Conservation (phyloP, 2,329 filamentous ascomycete species). For the Monosporascus cannonballus region DNA sequence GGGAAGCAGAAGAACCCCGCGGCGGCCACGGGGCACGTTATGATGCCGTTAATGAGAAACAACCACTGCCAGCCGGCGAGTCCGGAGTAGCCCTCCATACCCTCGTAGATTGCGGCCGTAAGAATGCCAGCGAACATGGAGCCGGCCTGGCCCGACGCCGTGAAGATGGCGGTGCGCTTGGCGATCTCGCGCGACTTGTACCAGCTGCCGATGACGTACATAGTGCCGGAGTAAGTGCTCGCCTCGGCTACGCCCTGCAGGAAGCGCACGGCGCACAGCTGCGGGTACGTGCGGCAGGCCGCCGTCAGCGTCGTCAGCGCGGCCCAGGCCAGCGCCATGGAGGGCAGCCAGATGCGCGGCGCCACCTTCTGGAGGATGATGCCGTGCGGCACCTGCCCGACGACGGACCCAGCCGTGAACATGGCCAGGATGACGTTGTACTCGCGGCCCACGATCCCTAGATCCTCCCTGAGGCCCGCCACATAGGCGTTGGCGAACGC, state of each 20-base stretch:
- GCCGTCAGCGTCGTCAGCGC: no score
- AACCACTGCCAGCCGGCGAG: slow-evolving; percentile 41
- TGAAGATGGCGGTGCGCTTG: slow-evolving; percentile 43
- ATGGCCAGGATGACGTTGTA: slow-evolving; percentile 12
- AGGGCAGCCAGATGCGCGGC: slow-evolving; percentile 12
- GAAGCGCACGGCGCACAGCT: slow-evolving; percentile 23
- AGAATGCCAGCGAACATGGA: slow-evolving; percentile 44
- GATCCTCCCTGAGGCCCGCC: slow-evolving; percentile 24
- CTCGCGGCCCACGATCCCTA: slow-evolving; percentile 22
- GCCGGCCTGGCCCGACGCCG: slow-evolving; percentile 38
- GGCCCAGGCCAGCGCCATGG: no score
- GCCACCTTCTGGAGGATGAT: slow-evolving; percentile 12
- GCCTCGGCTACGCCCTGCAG: not conserved
- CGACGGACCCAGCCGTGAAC: slow-evolving; percentile 11
- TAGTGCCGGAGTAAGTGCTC: not conserved
- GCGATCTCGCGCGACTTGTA: slow-evolving; percentile 29
- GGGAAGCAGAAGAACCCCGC: slow-evolving; percentile 36
- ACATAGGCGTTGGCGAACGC: slow-evolving; percentile 24
- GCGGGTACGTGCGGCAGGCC: slow-evolving; percentile 9
- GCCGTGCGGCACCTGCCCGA: slow-evolving; percentile 11
- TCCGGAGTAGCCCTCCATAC: slow-evolving; percentile 37
- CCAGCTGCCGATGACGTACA: slow-evolving; percentile 23
- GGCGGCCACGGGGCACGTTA: slow-evolving; percentile 28
- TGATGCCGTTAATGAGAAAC: slow-evolving; percentile 37
- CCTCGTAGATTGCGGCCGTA: slow-evolving; percentile 41